Base-by-base conservation (phyloP, 495 filamentous ascomycete genomes). In the Oidiodendron maius region DNA sequence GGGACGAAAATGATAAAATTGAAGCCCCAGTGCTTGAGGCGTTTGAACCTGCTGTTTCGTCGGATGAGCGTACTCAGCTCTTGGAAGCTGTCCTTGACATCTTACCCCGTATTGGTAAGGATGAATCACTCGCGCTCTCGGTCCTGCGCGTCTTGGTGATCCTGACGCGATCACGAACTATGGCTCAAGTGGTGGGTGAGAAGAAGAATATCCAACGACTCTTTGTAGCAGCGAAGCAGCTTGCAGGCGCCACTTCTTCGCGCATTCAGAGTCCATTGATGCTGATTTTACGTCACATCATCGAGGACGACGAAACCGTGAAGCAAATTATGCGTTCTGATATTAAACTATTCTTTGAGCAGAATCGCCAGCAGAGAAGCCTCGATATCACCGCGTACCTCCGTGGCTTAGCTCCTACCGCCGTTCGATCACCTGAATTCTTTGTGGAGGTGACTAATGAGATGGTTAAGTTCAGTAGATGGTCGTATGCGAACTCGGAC, bases 401-500 rank as follows among this genome's bases (percentile, higher is more conserved):
- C 22, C 81, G 87, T 32, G 78, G 83, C 38, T 76, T 91, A 61
- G 86, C 88, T 45, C 86, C 95, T 53, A 76, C 95, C 20, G 86
- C 86, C 4, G 72, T 97, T 30, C 84, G 93, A 44, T 76, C 84
- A 34, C 93, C 94, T 1, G 83, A 87, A 44, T 67, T 94, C 39
- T 99, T 97, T 59, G 83, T 97, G 22, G 84, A 95, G 46, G 81
- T 93, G n/a, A 84, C 86, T 16, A 87, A 89, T 46, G 91, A 97
- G 56, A 83, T 87, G 55, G 65, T 94, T 24, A 87, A 87, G 60
- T 65, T 96, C 26, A 84, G 55, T 66, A 75, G 61, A 71, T 96
- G 59, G 76, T 53, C 15, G 55, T 59, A 48, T 28, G 62, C 65
- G 32, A 54, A 57, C 39, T 44, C 59, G 2, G 62, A 61, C 16